These are phyloP conservation scores for Skeletonema potamos DNA, from an alignment of 108 stramenopile genomes.

Conservation along the genomic window DNA sequence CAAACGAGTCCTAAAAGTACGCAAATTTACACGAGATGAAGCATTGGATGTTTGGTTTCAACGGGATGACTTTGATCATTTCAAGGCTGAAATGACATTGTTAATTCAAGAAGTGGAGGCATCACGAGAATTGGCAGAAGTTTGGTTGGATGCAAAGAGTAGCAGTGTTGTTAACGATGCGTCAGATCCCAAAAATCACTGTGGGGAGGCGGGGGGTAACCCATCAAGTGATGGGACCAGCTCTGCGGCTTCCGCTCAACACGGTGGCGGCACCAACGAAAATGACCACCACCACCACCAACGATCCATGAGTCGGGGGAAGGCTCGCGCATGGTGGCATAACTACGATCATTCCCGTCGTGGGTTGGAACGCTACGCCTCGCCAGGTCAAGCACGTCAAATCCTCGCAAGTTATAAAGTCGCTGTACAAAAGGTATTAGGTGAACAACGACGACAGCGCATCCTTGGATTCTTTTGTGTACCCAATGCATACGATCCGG, in stretches of 20 bases:
- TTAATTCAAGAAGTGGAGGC: conserved; percentile 35
- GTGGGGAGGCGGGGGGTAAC: neutral
- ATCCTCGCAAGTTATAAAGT: conserved; percentile 66
- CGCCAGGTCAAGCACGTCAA: conserved; percentile 76
- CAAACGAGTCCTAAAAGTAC: conserved; percentile 39
- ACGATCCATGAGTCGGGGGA: neutral
- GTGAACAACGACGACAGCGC: conserved; percentile 70
- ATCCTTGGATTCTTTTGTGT: conserved; percentile 37
- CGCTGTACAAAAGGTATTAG: conserved; percentile 66
- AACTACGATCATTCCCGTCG: conserved; percentile 82
- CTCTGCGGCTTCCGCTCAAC: neutral
- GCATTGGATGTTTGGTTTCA: conserved; percentile 33
- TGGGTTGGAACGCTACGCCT: conserved; percentile 84
- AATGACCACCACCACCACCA: neutral
- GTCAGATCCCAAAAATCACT: neutral
- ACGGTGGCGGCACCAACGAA: neutral
- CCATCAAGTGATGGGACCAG: neutral
- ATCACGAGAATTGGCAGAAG: conserved; percentile 33
- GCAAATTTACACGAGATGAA: conserved; percentile 37
- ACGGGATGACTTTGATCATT: conserved; percentile 44
- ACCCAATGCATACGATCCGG: conserved; percentile 50
- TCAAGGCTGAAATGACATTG: conserved; percentile 41
- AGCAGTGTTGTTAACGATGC: neutral
- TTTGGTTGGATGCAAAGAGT: conserved; percentile 38
- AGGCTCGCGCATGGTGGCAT: conserved; percentile 71